These are phyloP conservation scores for Darksidea phi DNA, from an alignment of 495 filamentous ascomycete species.

Conservation along the genomic window DNA sequence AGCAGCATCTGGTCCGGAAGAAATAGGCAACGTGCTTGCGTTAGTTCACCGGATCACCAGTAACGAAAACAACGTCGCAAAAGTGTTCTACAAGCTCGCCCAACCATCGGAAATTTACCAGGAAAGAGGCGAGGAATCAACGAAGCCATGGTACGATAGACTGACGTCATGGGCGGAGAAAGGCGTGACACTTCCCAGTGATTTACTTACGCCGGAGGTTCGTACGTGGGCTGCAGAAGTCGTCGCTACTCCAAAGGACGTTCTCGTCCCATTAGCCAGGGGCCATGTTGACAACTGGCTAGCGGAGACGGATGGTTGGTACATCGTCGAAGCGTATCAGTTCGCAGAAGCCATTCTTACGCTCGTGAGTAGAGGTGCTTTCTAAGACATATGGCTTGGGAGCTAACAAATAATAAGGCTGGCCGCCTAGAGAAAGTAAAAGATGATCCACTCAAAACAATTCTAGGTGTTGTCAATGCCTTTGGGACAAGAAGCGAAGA, in stretches of 20 bases:
- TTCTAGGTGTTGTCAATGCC: not conserved
- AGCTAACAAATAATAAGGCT: not conserved
- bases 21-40: conserved; percentile 1
- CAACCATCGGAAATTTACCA: not conserved
- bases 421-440: not conserved
- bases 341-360: conserved; percentile 1
- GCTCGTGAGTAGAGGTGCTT: not conserved
- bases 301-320: not conserved
- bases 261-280: not conserved
- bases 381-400: not conserved
- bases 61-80: conserved; percentile 7
- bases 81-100: not conserved
- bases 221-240: not conserved
- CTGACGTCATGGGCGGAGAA: not conserved
- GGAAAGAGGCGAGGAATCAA: not conserved
- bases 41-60: not conserved
- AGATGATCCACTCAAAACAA: not conserved
- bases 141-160: not conserved
- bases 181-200: not conserved
- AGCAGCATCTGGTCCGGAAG: not conserved
- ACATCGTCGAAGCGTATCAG: not conserved
- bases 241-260: not conserved
- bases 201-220: not conserved
- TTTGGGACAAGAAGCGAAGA: not conserved
- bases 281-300: conserved; percentile 10